Evolutionary conservation across 306 rosid species (phyloP).

Genomic region (Dryas drummondii): DNA sequence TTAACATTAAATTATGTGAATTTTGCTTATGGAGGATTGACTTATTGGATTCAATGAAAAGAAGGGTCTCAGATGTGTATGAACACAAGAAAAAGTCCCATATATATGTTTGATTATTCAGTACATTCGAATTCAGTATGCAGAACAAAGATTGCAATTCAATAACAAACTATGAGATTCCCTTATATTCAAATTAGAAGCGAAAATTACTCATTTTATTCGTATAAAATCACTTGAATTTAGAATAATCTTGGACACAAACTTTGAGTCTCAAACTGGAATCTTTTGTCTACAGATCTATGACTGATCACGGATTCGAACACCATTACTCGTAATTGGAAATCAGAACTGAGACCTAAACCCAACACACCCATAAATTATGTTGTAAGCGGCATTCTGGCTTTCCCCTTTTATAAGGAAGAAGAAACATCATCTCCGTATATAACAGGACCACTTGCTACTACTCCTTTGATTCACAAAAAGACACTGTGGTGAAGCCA

Average conservation of each 20-base stretch:
- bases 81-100: neutral
- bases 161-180: neutral
- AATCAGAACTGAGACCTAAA: too few species aligned
- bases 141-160: neutral
- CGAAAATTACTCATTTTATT: neutral
- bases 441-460: neutral
- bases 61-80: neutral
- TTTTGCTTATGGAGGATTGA: neutral
- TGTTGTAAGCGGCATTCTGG: too few species aligned
- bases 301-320: too few species aligned
- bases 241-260: too few species aligned
- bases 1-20: neutral
- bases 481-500: neutral
- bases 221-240: neutral
- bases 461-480: slow-evolving; percentile 5
- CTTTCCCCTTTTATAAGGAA: neutral
- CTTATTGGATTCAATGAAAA: neutral
- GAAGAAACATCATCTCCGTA: neutral
- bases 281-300: too few species aligned
- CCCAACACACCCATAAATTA: too few species aligned
- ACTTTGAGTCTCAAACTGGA: too few species aligned
- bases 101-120: too few species aligned
- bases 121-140: neutral
- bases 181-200: neutral
- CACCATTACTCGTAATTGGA: too few species aligned